phyloP scores from a whole-genome alignment of 2,329 filamentous ascomycete genomes.

The Mollisia scopiformis region DNA sequence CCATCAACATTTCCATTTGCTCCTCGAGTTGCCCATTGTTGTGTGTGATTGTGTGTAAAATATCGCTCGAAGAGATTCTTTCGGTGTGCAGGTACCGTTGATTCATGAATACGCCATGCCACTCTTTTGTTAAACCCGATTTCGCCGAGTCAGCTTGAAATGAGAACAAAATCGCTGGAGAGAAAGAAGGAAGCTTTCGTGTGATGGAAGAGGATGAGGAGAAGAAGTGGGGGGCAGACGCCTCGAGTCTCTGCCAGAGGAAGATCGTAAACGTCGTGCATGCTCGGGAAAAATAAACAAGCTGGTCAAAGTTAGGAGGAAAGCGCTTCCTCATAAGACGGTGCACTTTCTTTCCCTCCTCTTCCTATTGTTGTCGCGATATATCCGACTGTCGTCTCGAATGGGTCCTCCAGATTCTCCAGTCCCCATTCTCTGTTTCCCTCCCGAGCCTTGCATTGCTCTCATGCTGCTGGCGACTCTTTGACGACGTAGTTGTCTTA shows the following conservation, averaged over 20 bases:
- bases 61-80: background rate
- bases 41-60: background rate
- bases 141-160: slow-evolving; percentile 34
- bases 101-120: slow-evolving; percentile 33
- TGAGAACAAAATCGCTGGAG: slow-evolving; percentile 28
- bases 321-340: slow-evolving; percentile 38
- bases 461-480: slow-evolving; percentile 52
- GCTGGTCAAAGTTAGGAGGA: slow-evolving; percentile 5
- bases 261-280: slow-evolving; percentile 29
- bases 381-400: slow-evolving; percentile 32
- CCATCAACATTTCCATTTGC: background rate
- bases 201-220: slow-evolving; percentile 16
- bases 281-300: slow-evolving; percentile 10
- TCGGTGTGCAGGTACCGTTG: slow-evolving; percentile 3
- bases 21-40: background rate
- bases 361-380: slow-evolving; percentile 30
- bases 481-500: slow-evolving; percentile 85
- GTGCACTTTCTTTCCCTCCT: slow-evolving; percentile 32
- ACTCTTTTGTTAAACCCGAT: slow-evolving; percentile 38
- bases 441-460: slow-evolving; percentile 24
- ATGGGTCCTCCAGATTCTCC: slow-evolving; percentile 25
- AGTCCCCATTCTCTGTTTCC: slow-evolving; percentile 24
- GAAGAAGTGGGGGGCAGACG: slow-evolving; percentile 16
- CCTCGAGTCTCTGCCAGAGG: slow-evolving; percentile 18
- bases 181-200: slow-evolving; percentile 26